Percentiles rank a stretch among this genome's conserved stretches.
Conservation (phyloP, 495 filamentous ascomycete species). For the Aspergillus carlsbadensis region DNA sequence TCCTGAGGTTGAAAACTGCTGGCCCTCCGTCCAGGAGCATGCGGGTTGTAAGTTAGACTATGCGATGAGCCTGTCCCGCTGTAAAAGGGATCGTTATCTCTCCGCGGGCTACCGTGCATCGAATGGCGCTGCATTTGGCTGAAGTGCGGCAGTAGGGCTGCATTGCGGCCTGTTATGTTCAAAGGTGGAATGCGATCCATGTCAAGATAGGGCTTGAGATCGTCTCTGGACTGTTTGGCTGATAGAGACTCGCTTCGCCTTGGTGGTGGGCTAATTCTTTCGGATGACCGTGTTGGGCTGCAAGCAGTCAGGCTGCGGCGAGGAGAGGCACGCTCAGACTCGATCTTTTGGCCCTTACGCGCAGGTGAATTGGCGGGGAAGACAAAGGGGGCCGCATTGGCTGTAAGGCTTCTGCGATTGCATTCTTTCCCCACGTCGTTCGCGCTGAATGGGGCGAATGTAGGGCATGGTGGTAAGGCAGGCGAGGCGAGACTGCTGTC, state of each 20-base stretch:
- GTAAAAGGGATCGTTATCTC: constrained; percentile 34
- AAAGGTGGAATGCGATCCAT: constrained; percentile 13
- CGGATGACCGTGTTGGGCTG: constrained; percentile 26
- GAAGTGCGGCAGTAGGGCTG: constrained; percentile 25
- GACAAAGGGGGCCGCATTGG: constrained; percentile 28
- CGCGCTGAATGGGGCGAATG: constrained; percentile 42
- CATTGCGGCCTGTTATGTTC: constrained; percentile 18
- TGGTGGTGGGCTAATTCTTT: constrained; percentile 28
- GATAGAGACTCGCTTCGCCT: constrained; percentile 40
- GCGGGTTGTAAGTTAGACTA: not conserved
- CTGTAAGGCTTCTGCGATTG: constrained; percentile 30
- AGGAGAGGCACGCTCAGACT: constrained; percentile 29
- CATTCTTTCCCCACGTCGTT: constrained; percentile 43
- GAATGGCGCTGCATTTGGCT: constrained; percentile 31
- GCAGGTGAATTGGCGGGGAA: constrained; percentile 34
- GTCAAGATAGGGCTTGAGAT: constrained; percentile 16
- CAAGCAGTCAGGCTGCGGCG: constrained; percentile 43
- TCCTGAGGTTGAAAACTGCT: constrained; percentile 20
- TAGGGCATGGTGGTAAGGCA: constrained; percentile 36
- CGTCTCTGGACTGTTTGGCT: constrained; percentile 22
- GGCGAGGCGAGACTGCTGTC: constrained; percentile 36
- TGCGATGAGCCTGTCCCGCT: constrained; percentile 9
- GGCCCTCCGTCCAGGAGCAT: constrained; percentile 5
- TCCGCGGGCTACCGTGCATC: constrained; percentile 23
- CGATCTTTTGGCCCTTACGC: constrained; percentile 23